Base-by-base conservation (phyloP, 768 basidiomycete species). In the Tulasnella sp. region DNA sequence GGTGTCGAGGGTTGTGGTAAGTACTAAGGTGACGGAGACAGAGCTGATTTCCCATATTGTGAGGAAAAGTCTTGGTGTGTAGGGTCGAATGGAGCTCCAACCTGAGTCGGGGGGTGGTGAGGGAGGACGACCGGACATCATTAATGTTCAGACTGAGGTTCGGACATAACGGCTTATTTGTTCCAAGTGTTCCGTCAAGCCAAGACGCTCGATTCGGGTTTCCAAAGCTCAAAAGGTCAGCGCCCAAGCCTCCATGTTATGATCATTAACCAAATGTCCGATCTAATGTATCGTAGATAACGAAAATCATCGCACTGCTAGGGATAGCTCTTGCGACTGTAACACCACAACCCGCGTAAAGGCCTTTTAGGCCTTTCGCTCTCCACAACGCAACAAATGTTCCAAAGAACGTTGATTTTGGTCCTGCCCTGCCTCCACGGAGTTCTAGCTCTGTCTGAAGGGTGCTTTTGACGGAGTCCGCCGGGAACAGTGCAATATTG, bases 371-470 rank as follows among this genome's bases (percentile, higher is more conserved):
- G 1, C 97, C 97, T 82, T 92, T 88, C 25, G 87, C 88, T 54
- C 81, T 82, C 81, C 91, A 97, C 86, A 97, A 89, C 79, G 89
- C 88, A 80, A 81, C 86, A 42, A 89, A 90, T 71, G 89, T 92
- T 40, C 86, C 86, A 80, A 83, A 83, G 81, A 86, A 91, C 85
- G 81, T 88, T 80, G 84, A 71, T 42, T 75, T 74, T 31, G 73
- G 52, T 52, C 39, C 39, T 1, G 45, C 12, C 39, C 64, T 83
- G 37, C 86, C 82, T 49, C 90, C 89, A 9, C 92, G 86, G 76
- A 97, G 85, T 83, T 97, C 96, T 73, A 93, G 92, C 82, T 91
- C 92, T 0, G 97, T 99, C 86, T 98, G 97, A 81, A 99, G 93
- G 76, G 94, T 88, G 78, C 91, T 93, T 86, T 99, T 99, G 80